A percentile compares a stretch with the other conserved stretches of the same genome.
These are phyloP conservation scores for Barbatosphaeria neglecta DNA, from an alignment of 495 filamentous ascomycete species.

Conservation along the genomic window DNA sequence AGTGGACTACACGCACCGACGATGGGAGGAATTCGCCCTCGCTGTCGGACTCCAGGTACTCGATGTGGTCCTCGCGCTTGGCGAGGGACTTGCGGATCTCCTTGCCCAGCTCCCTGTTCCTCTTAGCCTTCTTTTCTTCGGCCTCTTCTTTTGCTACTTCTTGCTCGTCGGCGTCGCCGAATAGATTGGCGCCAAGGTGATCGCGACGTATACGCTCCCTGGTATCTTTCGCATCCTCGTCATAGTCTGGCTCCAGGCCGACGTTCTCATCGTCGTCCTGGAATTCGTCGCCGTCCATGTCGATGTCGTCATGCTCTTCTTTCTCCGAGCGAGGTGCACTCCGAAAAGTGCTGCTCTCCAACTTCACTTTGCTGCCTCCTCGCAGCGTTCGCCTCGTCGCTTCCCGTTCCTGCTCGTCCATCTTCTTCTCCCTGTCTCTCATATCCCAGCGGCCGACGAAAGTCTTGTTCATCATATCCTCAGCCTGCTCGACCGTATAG, in stretches of 20 bases:
- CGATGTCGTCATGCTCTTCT: slow-evolving; percentile 46
- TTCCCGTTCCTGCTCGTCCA: slow-evolving; percentile 38
- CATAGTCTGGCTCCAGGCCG: slow-evolving; percentile 61
- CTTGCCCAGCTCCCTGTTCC: slow-evolving; percentile 59
- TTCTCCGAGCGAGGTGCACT: slow-evolving; percentile 37
- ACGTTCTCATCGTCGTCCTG: slow-evolving; percentile 79
- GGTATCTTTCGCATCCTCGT: slow-evolving; percentile 80
- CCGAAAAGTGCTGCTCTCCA: slow-evolving; percentile 40
- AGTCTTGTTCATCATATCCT: slow-evolving; percentile 34
- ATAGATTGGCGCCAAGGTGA: slow-evolving; percentile 75
- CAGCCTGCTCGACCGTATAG: slow-evolving; percentile 46
- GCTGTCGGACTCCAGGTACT: slow-evolving; percentile 29
- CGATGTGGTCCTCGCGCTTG: slow-evolving; percentile 62
- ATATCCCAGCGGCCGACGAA: slow-evolving; percentile 72
- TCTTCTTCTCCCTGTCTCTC: slow-evolving; percentile 43
- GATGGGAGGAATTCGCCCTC: neutral
- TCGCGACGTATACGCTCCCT: slow-evolving; percentile 78
- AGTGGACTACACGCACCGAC: neutral
- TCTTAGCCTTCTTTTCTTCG: slow-evolving; percentile 54
- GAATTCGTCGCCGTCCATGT: slow-evolving; percentile 40
- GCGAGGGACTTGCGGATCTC: slow-evolving; percentile 64
- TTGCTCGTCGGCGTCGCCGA: slow-evolving; percentile 71
- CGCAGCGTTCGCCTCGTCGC: slow-evolving; percentile 32
- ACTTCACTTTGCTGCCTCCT: slow-evolving; percentile 35
- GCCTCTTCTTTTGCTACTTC: slow-evolving; percentile 74